These are phyloP conservation scores for Tolypocladium inflatum DNA, from an alignment of 2,329 filamentous ascomycete genomes.

Conservation along the genomic window DNA sequence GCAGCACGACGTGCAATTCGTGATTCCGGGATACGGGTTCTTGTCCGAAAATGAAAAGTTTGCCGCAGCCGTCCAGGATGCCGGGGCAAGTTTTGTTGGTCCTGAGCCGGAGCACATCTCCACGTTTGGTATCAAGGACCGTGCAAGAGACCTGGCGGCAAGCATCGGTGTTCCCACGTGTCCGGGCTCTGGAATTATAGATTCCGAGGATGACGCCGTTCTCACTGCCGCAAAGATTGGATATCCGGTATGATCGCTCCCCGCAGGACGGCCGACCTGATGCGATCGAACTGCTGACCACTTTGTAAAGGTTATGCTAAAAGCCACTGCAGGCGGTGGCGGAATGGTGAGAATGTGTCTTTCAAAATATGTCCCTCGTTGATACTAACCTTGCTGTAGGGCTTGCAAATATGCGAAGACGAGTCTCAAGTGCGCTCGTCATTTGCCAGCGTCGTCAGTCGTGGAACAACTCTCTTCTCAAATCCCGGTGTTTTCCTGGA, in stretches of 20 bases:
- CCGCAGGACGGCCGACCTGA: neutral
- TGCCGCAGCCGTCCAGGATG: slow-evolving; percentile 36
- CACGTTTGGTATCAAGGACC: slow-evolving; percentile 40
- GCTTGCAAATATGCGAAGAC: slow-evolving; percentile 43
- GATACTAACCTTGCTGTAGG: slow-evolving; percentile 15
- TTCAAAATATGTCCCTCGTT: too few relatives aligned
- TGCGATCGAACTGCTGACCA: neutral
- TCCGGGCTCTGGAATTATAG: slow-evolving; percentile 20
- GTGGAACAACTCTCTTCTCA: slow-evolving; percentile 49
- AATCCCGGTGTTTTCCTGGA: slow-evolving; percentile 55
- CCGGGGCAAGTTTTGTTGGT: slow-evolving; percentile 47
- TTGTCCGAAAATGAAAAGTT: slow-evolving; percentile 33
- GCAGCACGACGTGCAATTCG: slow-evolving; percentile 36
- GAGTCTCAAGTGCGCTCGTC: slow-evolving; percentile 41
- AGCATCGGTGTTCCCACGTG: slow-evolving; percentile 32
- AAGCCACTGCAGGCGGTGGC: slow-evolving; percentile 53
- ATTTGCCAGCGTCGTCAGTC: slow-evolving; percentile 43
- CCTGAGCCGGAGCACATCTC: slow-evolving; percentile 42
- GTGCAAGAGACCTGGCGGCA: slow-evolving; percentile 41
- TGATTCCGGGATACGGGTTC: slow-evolving; percentile 28
- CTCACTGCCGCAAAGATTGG: slow-evolving; percentile 27
- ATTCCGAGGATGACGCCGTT: slow-evolving; percentile 38
- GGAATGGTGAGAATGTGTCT: slow-evolving; percentile 33
- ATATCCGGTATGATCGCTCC: slow-evolving; percentile 25
- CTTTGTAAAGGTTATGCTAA: slow-evolving; percentile 28